These are phyloP conservation scores for Sarocladiaceae sp. DNA, from an alignment of 2,329 filamentous ascomycete genomes.

Conservation along the genomic window DNA sequence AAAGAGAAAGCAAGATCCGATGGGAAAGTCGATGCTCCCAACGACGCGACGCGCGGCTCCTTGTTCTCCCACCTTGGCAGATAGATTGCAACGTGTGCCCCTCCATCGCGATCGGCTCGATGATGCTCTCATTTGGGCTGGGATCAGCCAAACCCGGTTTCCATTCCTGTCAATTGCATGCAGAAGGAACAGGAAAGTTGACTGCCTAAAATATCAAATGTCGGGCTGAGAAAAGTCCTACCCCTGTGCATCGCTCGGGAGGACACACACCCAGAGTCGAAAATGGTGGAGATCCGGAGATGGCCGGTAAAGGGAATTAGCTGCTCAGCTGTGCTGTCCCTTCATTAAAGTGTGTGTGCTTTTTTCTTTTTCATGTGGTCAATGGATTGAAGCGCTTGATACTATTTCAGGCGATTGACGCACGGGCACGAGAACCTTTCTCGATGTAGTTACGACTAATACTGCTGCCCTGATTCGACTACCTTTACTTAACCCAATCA, in stretches of 20 bases:
- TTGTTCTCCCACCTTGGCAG: not conserved
- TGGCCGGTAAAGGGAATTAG: not conserved
- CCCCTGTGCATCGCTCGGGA: too few species aligned
- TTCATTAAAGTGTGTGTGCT: too few species aligned
- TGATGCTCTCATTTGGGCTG: not conserved
- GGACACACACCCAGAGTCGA: too few species aligned
- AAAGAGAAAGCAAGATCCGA: too few species aligned
- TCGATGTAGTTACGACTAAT: not conserved
- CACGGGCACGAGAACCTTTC: not conserved
- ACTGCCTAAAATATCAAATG: not conserved
- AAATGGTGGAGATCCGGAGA: not conserved
- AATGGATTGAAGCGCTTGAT: not conserved
- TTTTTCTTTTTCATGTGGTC: not conserved
- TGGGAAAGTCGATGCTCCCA: too few species aligned
- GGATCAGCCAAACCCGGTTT: not conserved
- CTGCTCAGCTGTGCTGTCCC: too few species aligned
- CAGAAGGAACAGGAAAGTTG: slow-evolving; percentile 1
- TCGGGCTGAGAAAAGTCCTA: too few species aligned
- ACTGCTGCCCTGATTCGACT: not conserved
- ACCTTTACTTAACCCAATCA: too few species aligned
- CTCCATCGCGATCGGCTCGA: not conserved
- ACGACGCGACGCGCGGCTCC: not conserved
- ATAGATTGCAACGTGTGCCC: not conserved
- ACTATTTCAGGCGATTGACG: not conserved
- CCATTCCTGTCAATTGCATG: not conserved